phyloP scores from a whole-genome alignment of 352 stramenopile species.

The Phytophthora citricola region DNA sequence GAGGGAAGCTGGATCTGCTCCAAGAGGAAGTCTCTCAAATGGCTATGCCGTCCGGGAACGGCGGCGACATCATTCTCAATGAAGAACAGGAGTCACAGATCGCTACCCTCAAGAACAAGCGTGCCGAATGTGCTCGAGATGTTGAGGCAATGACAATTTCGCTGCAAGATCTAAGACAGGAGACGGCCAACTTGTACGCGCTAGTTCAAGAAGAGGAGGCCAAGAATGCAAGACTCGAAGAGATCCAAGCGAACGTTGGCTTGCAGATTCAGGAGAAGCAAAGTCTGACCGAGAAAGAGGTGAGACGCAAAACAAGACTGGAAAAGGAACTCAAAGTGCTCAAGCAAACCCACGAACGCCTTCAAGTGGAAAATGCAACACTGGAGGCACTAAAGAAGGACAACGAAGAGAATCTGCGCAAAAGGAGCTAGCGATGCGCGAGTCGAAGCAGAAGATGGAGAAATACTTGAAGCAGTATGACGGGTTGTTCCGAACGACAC shows the following conservation, averaged over 20 bases:
- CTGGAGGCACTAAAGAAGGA: constrained; percentile 60
- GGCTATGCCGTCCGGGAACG: constrained; percentile 44
- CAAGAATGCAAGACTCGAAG: constrained; percentile 66
- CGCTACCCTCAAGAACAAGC: constrained; percentile 71
- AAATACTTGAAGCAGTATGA: constrained; percentile 91
- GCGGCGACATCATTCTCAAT: constrained; percentile 60
- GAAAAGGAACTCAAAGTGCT: constrained; percentile 78
- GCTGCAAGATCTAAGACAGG: constrained; percentile 67
- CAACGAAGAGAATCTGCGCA: constrained; percentile 63
- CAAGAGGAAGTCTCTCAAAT: constrained; percentile 73
- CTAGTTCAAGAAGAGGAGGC: constrained; percentile 71
- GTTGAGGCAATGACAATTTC: constrained; percentile 75
- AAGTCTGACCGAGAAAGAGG: constrained; percentile 62
- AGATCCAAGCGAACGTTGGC: constrained; percentile 48
- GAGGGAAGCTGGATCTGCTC: constrained; percentile 65
- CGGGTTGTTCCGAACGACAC: constrained; percentile 78
- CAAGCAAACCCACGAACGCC: constrained; percentile 65
- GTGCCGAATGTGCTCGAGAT: constrained; percentile 70
- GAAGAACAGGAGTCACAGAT: constrained; percentile 80
- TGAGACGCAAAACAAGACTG: constrained; percentile 64
- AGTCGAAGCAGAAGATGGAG: constrained; percentile 90
- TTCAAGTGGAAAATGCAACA: constrained; percentile 46
- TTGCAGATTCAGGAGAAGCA: constrained; percentile 71
- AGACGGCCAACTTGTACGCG: constrained; percentile 71
- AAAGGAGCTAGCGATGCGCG: constrained; percentile 80